Evolutionary conservation across 352 stramenopile genomes (phyloP).

Genomic region (Pythium brachiatum): DNA sequence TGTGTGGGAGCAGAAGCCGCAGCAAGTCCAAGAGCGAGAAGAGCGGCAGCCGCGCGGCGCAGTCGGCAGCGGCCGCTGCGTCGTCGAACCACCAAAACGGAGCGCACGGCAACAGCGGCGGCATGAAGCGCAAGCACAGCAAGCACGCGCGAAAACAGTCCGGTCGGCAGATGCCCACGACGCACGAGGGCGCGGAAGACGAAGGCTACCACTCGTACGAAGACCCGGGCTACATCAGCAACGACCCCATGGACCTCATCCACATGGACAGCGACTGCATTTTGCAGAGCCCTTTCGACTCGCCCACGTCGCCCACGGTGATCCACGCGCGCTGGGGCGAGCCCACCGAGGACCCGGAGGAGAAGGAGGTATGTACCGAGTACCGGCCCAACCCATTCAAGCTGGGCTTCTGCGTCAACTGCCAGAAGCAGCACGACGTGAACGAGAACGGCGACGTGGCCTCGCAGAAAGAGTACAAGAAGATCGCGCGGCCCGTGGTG

Average conservation of each 20-base stretch:
- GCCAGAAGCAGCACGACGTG: slow-evolving; percentile 87
- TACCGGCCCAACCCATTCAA: slow-evolving; percentile 84
- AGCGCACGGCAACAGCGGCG: not conserved
- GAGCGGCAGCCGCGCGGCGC: slow-evolving; percentile 8
- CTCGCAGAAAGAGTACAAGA: slow-evolving; percentile 79
- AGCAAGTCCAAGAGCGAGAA: slow-evolving; percentile 40
- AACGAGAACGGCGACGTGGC: slow-evolving; percentile 63
- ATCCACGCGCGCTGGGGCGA: slow-evolving; percentile 88
- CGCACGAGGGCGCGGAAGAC: slow-evolving; percentile 29
- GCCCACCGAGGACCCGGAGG: slow-evolving; percentile 75
- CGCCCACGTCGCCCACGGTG: slow-evolving; percentile 64
- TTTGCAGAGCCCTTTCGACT: slow-evolving; percentile 69
- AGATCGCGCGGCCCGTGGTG: slow-evolving; percentile 67
- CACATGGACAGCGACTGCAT: slow-evolving; percentile 80
- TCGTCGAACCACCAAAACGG: not conserved
- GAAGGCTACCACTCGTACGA: slow-evolving; percentile 71
- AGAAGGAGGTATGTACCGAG: slow-evolving; percentile 79
- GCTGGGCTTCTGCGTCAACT: slow-evolving; percentile 87
- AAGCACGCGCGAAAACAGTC: slow-evolving; percentile 11
- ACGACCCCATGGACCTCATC: slow-evolving; percentile 50
- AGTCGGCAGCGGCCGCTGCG: not conserved
- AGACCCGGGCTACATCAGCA: slow-evolving; percentile 63
- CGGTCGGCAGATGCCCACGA: slow-evolving; percentile 18
- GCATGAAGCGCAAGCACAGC: slow-evolving; percentile 12
- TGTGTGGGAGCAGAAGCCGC: slow-evolving; percentile 9